phyloP scores from a whole-genome alignment of 1,284 basidiomycete genomes.

The Phylloboletellus chloephorus region DNA sequence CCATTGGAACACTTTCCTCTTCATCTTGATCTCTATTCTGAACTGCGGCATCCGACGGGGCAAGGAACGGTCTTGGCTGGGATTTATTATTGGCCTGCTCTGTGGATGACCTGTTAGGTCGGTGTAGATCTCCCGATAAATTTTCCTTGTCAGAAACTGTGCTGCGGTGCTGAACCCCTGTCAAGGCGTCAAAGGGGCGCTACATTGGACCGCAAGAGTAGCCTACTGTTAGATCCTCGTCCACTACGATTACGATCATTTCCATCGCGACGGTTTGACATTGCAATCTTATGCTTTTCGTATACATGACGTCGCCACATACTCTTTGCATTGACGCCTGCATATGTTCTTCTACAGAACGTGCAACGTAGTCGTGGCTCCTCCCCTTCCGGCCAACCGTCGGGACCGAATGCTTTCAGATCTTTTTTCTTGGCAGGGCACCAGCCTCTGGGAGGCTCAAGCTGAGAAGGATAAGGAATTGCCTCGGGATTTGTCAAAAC shows the following conservation, averaged over 20 bases:
- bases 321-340: constrained; percentile 78
- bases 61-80: constrained; percentile 22
- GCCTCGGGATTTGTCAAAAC: constrained; percentile 44
- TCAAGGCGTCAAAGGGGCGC: constrained; percentile 17
- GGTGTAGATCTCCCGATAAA: constrained; percentile 29
- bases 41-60: constrained; percentile 14
- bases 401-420: constrained; percentile 54
- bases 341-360: constrained; percentile 73
- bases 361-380: constrained; percentile 73
- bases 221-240: constrained; percentile 59
- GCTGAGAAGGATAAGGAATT: constrained; percentile 61
- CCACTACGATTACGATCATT: constrained; percentile 51
- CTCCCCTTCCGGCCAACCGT: constrained; percentile 70
- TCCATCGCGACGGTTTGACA: constrained; percentile 73
- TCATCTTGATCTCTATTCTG: constrained; percentile 12
- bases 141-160: constrained; percentile 31
- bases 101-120: constrained; percentile 21
- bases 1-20: constrained; percentile 6
- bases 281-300: constrained; percentile 81
- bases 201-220: constrained; percentile 1
- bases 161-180: constrained; percentile 32
- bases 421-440: constrained; percentile 74
- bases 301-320: constrained; percentile 84
- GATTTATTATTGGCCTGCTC: constrained; percentile 17
- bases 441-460: constrained; percentile 77